Percentiles rank a stretch among this genome's conserved stretches.
Evolutionary conservation across 2,329 filamentous ascomycete species (phyloP).

Genomic region (Dendrostoma leiphaemia): DNA sequence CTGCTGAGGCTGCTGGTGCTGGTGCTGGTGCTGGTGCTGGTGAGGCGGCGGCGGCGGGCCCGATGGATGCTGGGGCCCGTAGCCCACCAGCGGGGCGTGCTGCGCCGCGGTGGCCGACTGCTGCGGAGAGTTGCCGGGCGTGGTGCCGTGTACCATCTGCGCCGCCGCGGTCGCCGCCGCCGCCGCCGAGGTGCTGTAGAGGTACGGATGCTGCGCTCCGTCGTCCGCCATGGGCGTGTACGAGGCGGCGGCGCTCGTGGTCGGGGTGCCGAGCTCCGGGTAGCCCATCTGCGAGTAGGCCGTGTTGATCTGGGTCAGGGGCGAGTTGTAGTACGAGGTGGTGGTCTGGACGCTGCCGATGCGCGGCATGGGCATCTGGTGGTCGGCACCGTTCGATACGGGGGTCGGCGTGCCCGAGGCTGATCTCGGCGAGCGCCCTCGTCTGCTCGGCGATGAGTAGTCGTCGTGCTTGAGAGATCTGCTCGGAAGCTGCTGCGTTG

Average conservation of each 20-base stretch:
- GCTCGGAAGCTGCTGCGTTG: constrained; percentile 8
- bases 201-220: constrained; percentile 6
- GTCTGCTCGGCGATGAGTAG: not conserved
- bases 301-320: constrained; percentile 4
- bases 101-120: constrained; percentile 15
- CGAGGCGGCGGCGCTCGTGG: not conserved
- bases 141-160: constrained; percentile 21
- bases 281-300: constrained; percentile 14
- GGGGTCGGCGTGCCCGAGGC: constrained; percentile 3
- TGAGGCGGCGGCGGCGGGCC: constrained; percentile 24
- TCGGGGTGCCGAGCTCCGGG: constrained; percentile 6
- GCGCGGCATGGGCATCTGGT: constrained; percentile 3
- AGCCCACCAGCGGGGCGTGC: constrained; percentile 37
- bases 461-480: constrained; percentile 1
- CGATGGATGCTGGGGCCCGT: constrained; percentile 35
- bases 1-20: constrained; percentile 20
- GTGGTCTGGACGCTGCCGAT: not conserved
- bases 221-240: constrained; percentile 13
- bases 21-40: constrained; percentile 17
- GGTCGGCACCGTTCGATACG: constrained; percentile 1
- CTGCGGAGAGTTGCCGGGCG: constrained; percentile 23
- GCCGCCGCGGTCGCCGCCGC: constrained; percentile 9
- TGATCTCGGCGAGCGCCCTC: not conserved
- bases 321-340: constrained; percentile 7
- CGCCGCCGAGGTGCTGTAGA: constrained; percentile 13